A percentile compares a stretch with the other conserved stretches of the same genome.
phyloP scores from a whole-genome alignment of 108 stramenopile species.

The Cyclotella choctawhatcheeana region DNA sequence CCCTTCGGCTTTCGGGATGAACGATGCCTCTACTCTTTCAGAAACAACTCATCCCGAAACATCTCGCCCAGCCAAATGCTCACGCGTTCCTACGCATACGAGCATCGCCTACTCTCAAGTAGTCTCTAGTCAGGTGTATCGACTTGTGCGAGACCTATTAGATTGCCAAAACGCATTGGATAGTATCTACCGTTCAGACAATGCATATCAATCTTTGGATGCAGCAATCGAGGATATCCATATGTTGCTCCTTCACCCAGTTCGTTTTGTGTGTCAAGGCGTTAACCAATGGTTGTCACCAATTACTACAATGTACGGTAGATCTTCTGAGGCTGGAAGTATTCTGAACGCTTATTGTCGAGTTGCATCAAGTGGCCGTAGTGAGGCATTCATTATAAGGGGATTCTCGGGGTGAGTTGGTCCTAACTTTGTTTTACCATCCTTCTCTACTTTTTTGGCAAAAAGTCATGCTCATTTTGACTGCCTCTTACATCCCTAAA shows the following conservation, averaged over 20 bases:
- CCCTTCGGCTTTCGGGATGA: no score
- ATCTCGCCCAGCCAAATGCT: no score
- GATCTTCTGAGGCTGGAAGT: conserved; percentile 4
- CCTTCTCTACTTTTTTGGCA: neutral
- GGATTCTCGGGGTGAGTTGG: conserved; percentile 8
- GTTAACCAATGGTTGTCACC: neutral
- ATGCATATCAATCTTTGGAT: conserved; percentile 1
- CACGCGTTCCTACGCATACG: no score
- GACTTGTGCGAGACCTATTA: neutral
- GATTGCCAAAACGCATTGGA: neutral
- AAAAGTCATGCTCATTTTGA: no score
- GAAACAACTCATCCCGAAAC: no score
- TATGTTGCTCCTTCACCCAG: conserved; percentile 9
- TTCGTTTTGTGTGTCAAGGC: conserved; percentile 1
- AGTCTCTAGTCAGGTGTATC: neutral
- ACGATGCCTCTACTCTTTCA: no score
- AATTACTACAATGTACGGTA: conserved; percentile 9
- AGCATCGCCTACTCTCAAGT: neutral
- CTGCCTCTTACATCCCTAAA: neutral
- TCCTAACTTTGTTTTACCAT: neutral
- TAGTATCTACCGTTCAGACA: neutral
- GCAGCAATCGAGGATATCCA: conserved; percentile 12
- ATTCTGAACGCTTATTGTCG: conserved; percentile 50
- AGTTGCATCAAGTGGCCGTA: conserved; percentile 32
- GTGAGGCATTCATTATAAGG: neutral